Base-by-base conservation (phyloP, 306 rosid species). In the Ochetophila trinervis region DNA sequence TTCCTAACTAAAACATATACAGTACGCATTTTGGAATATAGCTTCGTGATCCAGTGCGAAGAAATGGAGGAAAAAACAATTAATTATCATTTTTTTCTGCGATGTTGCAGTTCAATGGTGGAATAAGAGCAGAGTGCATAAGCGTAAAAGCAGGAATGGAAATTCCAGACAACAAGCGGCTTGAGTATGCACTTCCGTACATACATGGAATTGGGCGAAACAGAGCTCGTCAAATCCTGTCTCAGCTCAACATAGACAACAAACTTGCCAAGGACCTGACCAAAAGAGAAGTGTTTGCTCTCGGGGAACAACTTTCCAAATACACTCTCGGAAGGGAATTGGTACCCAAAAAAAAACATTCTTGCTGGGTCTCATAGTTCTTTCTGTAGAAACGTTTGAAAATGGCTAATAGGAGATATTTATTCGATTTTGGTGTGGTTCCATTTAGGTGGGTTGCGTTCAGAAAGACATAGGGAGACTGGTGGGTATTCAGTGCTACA, bases 61-160 rank as follows among this genome's bases (percentile, higher is more conserved):
- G 42, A 36, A 6, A 3, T 36, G 42, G 42, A 36, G 6, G 9
- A 6, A 6, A 36, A 36, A 10, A 36, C n/a, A n/a, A n/a, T n/a
- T n/a, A n/a, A n/a, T n/a, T n/a, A n/a, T n/a, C n/a, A n/a, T n/a
- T n/a, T n/a, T n/a, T 49, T 67, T 73, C 57, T 20, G 18, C 5
- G 50, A 49, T 37, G 17, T 75, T 27, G 76, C 84, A 86, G 96
- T 34, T 68, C 69, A 65, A 62, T 2, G 83, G 88, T 36, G 71
- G 32, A 27, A 27, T 80, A 35, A 76, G 67, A 9, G 79, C 56
- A 8, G 77, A 76, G 44, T 63, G 76, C 63, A 78, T 88, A 42
- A 81, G 70, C 69, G 80, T 88, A 53, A 87, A 80, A 73, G 96
- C 91, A 54, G 96, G 96, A 51, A 66, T 86, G 55, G 96, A 88